phyloP scores from a whole-genome alignment of 495 filamentous ascomycete species.

The Tuber magnatum region DNA sequence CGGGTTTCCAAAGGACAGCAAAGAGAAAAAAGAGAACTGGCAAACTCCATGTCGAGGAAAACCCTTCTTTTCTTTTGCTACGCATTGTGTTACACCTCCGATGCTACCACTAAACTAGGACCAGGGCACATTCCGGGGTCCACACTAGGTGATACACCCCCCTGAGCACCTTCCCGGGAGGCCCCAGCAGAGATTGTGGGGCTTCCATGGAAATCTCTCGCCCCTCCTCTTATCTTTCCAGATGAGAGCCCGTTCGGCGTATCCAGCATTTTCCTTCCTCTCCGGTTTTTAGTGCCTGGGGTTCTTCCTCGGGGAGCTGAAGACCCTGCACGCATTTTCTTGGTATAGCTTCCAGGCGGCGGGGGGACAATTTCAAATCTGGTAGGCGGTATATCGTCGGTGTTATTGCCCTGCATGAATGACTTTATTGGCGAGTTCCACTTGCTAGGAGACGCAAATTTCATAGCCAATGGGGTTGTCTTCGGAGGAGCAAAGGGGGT shows the following conservation, averaged over 20 bases:
- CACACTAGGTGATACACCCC: constrained; percentile 16
- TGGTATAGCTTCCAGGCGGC: constrained; percentile 48
- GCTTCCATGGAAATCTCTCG: constrained; percentile 25
- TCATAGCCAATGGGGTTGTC: constrained; percentile 21
- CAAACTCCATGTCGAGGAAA: neutral
- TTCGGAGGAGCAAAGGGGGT: constrained; percentile 9
- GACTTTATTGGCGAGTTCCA: constrained; percentile 33
- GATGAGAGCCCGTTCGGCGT: neutral
- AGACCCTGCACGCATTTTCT: constrained; percentile 27
- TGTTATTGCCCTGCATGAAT: constrained; percentile 31
- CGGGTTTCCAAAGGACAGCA: neutral
- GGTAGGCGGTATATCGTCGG: constrained; percentile 58
- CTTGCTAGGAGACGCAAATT: constrained; percentile 26
- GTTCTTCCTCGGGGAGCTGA: constrained; percentile 28
- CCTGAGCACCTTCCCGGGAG: constrained; percentile 21
- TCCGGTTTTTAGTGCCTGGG: constrained; percentile 27
- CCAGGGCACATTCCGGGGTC: constrained; percentile 22
- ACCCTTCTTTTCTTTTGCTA: neutral
- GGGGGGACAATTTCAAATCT: constrained; percentile 83
- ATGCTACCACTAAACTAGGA: constrained; percentile 22
- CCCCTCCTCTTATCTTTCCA: neutral
- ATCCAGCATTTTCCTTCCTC: constrained; percentile 32
- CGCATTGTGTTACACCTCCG: constrained; percentile 28
- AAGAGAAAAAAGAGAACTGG: neutral
- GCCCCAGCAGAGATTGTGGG: constrained; percentile 25